Percentiles rank a stretch among this genome's conserved stretches.
Evolutionary conservation across 495 filamentous ascomycete species (phyloP).

Genomic region (Hypoxylon perforatum): DNA sequence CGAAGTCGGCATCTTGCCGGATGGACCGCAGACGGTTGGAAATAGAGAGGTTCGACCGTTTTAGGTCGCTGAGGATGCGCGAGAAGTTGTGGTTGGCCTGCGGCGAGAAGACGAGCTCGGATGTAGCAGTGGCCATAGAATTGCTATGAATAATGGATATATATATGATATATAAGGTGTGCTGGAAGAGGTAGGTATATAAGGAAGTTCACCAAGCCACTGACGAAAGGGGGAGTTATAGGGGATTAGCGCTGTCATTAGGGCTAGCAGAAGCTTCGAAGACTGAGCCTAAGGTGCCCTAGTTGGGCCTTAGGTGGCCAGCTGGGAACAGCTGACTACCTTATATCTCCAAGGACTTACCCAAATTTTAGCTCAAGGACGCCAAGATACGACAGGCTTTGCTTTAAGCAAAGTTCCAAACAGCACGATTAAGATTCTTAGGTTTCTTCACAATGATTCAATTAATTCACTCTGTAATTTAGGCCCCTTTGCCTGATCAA

Average conservation of each 20-base stretch:
- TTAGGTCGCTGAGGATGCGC: conserved; percentile 66
- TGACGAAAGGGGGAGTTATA: too few relatives aligned
- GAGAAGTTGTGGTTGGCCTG: conserved; percentile 66
- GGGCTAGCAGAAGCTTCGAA: too few relatives aligned
- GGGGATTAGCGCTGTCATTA: neutral
- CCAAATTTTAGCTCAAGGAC: neutral
- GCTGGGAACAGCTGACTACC: too few relatives aligned
- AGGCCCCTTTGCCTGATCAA: neutral
- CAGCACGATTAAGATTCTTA: neutral
- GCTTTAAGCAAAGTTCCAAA: too few relatives aligned
- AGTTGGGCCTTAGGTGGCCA: too few relatives aligned
- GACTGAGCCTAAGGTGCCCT: too few relatives aligned
- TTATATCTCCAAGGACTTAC: too few relatives aligned
- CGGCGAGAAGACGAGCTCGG: conserved; percentile 60
- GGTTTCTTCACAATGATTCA: neutral
- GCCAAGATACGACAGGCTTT: too few relatives aligned
- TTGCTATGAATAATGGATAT: too few relatives aligned
- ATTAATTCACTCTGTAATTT: neutral
- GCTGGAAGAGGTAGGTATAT: too few relatives aligned
- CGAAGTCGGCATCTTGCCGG: conserved; percentile 73
- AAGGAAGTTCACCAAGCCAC: too few relatives aligned
- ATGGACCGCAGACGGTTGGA: conserved; percentile 83
- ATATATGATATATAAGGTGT: too few relatives aligned
- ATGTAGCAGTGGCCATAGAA: conserved; percentile 40
- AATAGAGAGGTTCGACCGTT: conserved; percentile 79